Base-by-base conservation (phyloP, 2,329 filamentous ascomycete genomes). In the Nothopassalora personata region DNA sequence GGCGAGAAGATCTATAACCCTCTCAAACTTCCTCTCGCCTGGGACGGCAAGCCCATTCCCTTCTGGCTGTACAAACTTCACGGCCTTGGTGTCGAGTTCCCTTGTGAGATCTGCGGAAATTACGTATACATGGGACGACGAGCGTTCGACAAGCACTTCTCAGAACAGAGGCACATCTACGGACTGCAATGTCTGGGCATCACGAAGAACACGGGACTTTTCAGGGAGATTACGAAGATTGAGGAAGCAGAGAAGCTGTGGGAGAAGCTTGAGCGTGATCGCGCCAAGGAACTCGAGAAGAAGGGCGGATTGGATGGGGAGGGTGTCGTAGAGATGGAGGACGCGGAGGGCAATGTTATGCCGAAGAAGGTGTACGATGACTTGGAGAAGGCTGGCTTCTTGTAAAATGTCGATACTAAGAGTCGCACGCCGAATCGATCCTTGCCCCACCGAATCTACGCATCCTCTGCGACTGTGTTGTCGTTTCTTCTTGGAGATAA, bases 31-130 rank as follows among this genome's bases (percentile, higher is more conserved):
- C 94, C 94, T 0, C 82, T 99, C 7, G 93, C 91, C 2, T 99
- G 95, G 95, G 94, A 99, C 67, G 94, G 95, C 67, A 99, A 99
- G 72, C 94, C 95, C 0, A 99, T 99, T 68, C 94, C 95, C 0
- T 99, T 94, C 79, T 99, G 94, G 94, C 83, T 99, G 15, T 99
- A 97, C 81, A 94, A 97, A 67, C 82, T 99, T 15, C 94, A 99
- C 71, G 94, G 94, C 1, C 79, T 99, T 28, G 94, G 94, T 8
- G 91, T 96, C 11, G 94, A 99, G 68, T 96, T 97, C 67, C 83
- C 89, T 0, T 99, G 94, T 79, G 93, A 99, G 73, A 90, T 99
- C 58, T 99, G 94, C 71, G 94, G 94, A 57, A 97, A 97, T 75
- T 97, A 91, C 70, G 91, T 97, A n/a, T 97, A 97, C 78, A 97